Base-by-base conservation (phyloP, 371 early-diverging fungal species). In the Lichtheimia corymbifera region DNA sequence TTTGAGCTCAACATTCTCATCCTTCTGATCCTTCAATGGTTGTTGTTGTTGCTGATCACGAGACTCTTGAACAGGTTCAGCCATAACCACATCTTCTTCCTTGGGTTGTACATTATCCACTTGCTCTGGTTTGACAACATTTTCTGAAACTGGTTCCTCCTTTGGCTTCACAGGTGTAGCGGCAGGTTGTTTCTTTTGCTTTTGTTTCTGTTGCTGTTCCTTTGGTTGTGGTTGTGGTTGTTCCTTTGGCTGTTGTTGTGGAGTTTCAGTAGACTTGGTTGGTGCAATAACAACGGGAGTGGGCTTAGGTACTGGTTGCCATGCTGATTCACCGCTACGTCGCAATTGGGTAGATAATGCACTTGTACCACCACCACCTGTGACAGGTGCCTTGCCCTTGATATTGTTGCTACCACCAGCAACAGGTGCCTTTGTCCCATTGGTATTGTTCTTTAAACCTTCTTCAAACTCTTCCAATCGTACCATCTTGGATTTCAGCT, bases 391-490 rank as follows among this genome's bases (percentile, higher is more conserved):
- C 53, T 45, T 53, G 7, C 53, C 44, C 50, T 61, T 50, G 59
- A 55, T 64, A 61, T 70, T 50, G 44, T 61, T 62, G 62, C 27
- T 42, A 17, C 59, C n/a, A 41, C 18, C 56, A 51, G 51, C 40
- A 17, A 62, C 56, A 58, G 22, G 66, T 51, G 47, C 43, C 55
- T 70, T 61, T 53, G 3, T 47, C n/a, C 53, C 44, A 45, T 61
- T 50, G 59, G 57, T 64, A 61, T 70, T 53, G 47, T 62, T 63
- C 63, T 44, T 42, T 5, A 73, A 59, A 3, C 72, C 72, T 67
- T 73, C 67, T 54, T 79, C 76, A 55, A 79, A 76, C 28, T 75
- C 76, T 27, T 79, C 79, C 18, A 79, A 30, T 41, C 74, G 74
- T n/a, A 76, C 71, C 76, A 76, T 79, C 42, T 73, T 75, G 43